phyloP scores from a whole-genome alignment of 2,329 filamentous ascomycete genomes.

The Calycina herbarum region DNA sequence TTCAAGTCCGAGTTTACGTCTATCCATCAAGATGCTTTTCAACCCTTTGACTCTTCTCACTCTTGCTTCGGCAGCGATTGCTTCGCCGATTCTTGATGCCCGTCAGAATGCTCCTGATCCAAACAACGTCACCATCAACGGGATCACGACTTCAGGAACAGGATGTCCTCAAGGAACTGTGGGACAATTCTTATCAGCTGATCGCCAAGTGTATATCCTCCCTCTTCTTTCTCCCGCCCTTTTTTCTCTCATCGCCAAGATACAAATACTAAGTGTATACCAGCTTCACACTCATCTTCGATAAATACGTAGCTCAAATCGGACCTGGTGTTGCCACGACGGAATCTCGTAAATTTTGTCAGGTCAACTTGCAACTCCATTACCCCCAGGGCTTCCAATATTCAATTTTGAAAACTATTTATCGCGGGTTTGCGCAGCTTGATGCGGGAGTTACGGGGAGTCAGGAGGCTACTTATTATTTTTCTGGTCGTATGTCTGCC shows the following conservation, averaged over 20 bases:
- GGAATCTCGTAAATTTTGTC: slow-evolving; percentile 20
- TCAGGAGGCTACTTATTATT: slow-evolving; percentile 20
- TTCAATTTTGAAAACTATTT: slow-evolving; percentile 17
- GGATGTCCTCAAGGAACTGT: slow-evolving; percentile 17
- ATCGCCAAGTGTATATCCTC: slow-evolving; percentile 9
- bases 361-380: slow-evolving; percentile 21
- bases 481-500: slow-evolving; percentile 15
- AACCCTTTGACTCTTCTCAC: slow-evolving; percentile 4
- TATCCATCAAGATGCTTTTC: not conserved
- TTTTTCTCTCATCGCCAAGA: not conserved
- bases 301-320: slow-evolving; percentile 15
- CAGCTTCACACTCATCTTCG: slow-evolving; percentile 20
- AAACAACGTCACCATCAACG: slow-evolving; percentile 14
- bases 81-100: slow-evolving; percentile 7
- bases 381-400: slow-evolving; percentile 22
- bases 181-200: slow-evolving; percentile 14
- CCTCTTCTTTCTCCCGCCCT: not conserved
- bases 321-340: slow-evolving; percentile 6
- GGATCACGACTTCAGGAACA: slow-evolving; percentile 18
- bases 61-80: slow-evolving; percentile 10
- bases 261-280: not conserved
- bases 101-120: slow-evolving; percentile 8
- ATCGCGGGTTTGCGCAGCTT: slow-evolving; percentile 15
- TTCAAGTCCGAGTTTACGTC: too few species aligned
- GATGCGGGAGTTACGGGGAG: slow-evolving; percentile 15